phyloP scores from a whole-genome alignment of 495 filamentous ascomycete genomes.

The Xylaria intraflava region DNA sequence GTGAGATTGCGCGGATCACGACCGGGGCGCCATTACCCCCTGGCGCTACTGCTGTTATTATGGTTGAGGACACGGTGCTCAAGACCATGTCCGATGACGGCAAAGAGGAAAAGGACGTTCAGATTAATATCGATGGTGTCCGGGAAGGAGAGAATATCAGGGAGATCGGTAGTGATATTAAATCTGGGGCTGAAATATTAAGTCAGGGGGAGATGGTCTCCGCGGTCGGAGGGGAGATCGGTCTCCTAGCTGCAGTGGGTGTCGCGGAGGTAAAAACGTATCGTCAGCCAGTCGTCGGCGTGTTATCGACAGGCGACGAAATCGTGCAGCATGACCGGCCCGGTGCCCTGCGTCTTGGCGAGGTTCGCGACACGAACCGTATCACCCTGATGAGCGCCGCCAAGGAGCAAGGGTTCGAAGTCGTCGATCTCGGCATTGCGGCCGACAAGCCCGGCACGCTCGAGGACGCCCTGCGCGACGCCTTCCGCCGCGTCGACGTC shows the following conservation, averaged over 20 bases:
- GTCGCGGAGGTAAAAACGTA: slow-evolving; percentile 66
- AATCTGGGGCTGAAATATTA: slow-evolving; percentile 60
- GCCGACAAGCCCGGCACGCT: slow-evolving; percentile 71
- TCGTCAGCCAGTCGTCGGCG: slow-evolving; percentile 69
- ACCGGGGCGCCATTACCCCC: slow-evolving; percentile 88
- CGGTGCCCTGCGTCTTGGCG: slow-evolving; percentile 59
- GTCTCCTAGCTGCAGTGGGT: slow-evolving; percentile 80
- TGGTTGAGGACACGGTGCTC: slow-evolving; percentile 91
- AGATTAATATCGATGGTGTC: slow-evolving; percentile 73
- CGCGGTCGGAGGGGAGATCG: slow-evolving; percentile 82
- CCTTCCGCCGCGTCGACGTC: slow-evolving; percentile 67
- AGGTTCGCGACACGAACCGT: slow-evolving; percentile 90
- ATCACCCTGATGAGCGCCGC: slow-evolving; percentile 76
- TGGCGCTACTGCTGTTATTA: slow-evolving; percentile 85
- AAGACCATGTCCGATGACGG: slow-evolving; percentile 67
- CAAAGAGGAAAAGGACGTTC: slow-evolving; percentile 75
- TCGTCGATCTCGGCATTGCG: slow-evolving; percentile 81
- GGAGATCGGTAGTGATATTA: slow-evolving; percentile 84
- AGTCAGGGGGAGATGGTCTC: slow-evolving; percentile 70
- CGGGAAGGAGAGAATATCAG: slow-evolving; percentile 78
- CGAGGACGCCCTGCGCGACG: slow-evolving; percentile 66
- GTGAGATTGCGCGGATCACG: slow-evolving; percentile 82
- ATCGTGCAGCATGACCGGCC: slow-evolving; percentile 70
- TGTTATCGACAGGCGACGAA: slow-evolving; percentile 93
- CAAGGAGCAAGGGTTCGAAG: slow-evolving; percentile 67